Conservation (phyloP, 225 moss, liverwort and hornwort genomes). For the Anthoceros angustus region DNA sequence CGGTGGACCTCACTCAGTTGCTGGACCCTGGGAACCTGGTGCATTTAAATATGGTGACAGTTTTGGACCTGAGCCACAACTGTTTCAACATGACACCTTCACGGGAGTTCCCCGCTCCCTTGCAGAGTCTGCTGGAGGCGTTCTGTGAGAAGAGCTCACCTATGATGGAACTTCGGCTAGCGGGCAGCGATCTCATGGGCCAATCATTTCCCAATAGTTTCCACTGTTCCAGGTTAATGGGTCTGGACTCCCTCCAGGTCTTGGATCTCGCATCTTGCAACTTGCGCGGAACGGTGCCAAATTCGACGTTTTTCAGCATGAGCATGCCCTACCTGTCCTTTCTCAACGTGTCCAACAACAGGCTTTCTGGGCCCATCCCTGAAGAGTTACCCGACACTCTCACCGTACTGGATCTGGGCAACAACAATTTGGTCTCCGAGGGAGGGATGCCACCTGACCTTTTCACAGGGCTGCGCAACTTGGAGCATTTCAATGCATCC, state of each 20-base stretch:
- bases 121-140: not conserved
- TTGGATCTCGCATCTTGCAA: not conserved
- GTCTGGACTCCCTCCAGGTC: not conserved
- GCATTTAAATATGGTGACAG: not conserved
- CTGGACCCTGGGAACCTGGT: not conserved
- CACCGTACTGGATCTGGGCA: not conserved
- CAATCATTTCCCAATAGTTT: not conserved
- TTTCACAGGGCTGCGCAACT: not conserved
- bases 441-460: not conserved
- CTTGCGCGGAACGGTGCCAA: not conserved
- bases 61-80: constrained; percentile 9
- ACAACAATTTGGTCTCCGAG: not conserved
- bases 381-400: not conserved
- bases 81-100: not conserved
- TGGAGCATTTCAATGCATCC: not conserved
- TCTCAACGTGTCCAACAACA: too few species aligned
- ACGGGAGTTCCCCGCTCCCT: not conserved
- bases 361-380: not conserved
- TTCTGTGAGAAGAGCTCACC: not conserved
- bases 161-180: constrained; percentile 3
- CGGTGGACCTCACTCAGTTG: constrained; percentile 5
- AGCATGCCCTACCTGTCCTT: too few species aligned
- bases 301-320: not conserved
- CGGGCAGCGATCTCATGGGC: constrained; percentile 7
- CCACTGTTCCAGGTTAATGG: not conserved